These are phyloP conservation scores for Teratosphaeriaceae sp. DNA, from an alignment of 2,329 filamentous ascomycete genomes.

Conservation along the genomic window DNA sequence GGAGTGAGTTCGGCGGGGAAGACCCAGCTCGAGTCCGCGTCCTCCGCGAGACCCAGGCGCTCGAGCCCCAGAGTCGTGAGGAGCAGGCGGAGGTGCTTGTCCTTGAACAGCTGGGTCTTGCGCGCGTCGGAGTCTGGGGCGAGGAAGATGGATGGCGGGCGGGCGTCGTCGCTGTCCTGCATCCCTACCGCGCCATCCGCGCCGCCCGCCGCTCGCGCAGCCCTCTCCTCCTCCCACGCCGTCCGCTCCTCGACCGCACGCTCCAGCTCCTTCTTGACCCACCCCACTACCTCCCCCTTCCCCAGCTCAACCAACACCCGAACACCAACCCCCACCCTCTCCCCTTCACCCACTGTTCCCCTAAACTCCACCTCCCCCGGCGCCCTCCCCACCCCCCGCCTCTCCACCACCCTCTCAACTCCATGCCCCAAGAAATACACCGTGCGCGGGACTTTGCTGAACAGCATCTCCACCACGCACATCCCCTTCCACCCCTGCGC, in stretches of 20 bases:
- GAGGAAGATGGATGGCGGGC: slow-evolving; percentile 49
- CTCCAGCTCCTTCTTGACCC: slow-evolving; percentile 67
- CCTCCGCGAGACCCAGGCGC: slow-evolving; percentile 60
- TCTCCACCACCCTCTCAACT: slow-evolving; percentile 69
- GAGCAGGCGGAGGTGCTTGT: slow-evolving; percentile 77
- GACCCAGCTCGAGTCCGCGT: slow-evolving; percentile 70
- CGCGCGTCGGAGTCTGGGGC: slow-evolving; percentile 59
- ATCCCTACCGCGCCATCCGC: slow-evolving; percentile 25
- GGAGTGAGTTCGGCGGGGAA: slow-evolving; percentile 62
- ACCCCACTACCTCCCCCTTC: slow-evolving; percentile 67
- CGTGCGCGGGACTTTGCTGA: slow-evolving; percentile 81
- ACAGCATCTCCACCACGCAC: slow-evolving; percentile 83
- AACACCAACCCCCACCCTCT: slow-evolving; percentile 69
- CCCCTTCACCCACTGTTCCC: slow-evolving; percentile 58
- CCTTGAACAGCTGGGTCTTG: slow-evolving; percentile 75
- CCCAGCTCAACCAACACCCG: slow-evolving; percentile 73
- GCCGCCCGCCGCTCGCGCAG: slow-evolving; percentile 17
- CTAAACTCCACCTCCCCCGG: slow-evolving; percentile 81
- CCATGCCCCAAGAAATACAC: slow-evolving; percentile 87
- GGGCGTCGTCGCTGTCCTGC: slow-evolving; percentile 16
- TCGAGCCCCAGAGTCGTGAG: slow-evolving; percentile 70
- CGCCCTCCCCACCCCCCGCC: slow-evolving; percentile 58
- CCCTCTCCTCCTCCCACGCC: slow-evolving; percentile 43
- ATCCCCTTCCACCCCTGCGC: slow-evolving; percentile 66
- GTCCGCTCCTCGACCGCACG: slow-evolving; percentile 64